These are phyloP conservation scores for Solanum habrochaites DNA, from an alignment of 257 asterid species.

Conservation along the genomic window DNA sequence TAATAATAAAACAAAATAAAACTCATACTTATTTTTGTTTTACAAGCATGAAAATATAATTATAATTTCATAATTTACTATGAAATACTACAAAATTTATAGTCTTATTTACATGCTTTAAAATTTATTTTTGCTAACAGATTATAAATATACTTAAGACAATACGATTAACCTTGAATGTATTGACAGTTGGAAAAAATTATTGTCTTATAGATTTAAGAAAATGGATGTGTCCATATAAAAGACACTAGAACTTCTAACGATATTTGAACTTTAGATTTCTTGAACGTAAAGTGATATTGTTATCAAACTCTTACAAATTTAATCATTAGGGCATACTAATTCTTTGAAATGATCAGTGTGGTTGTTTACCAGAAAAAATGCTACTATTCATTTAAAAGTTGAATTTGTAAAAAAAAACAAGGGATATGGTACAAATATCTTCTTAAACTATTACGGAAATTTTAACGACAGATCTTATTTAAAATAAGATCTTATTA, in stretches of 20 bases:
- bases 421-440: not conserved
- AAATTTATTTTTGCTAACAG: not conserved
- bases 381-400: not conserved
- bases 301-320: not conserved
- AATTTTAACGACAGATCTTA: not conserved
- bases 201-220: not conserved
- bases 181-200: not conserved
- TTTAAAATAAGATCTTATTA: too few species aligned
- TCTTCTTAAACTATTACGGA: not conserved
- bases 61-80: not conserved
- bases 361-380: not conserved
- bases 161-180: not conserved
- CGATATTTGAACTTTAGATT: not conserved
- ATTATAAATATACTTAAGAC: not conserved
- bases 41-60: not conserved
- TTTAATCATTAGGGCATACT: not conserved
- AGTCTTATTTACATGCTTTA: not conserved
- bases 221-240: not conserved
- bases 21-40: not conserved
- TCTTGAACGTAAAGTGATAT: not conserved
- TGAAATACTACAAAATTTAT: not conserved
- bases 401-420: not conserved
- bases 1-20: not conserved
- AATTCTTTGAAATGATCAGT: not conserved
- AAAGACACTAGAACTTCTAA: not conserved